Evolutionary conservation across 352 stramenopile species (phyloP).

Genomic region (Phytophthora ohioensis): DNA sequence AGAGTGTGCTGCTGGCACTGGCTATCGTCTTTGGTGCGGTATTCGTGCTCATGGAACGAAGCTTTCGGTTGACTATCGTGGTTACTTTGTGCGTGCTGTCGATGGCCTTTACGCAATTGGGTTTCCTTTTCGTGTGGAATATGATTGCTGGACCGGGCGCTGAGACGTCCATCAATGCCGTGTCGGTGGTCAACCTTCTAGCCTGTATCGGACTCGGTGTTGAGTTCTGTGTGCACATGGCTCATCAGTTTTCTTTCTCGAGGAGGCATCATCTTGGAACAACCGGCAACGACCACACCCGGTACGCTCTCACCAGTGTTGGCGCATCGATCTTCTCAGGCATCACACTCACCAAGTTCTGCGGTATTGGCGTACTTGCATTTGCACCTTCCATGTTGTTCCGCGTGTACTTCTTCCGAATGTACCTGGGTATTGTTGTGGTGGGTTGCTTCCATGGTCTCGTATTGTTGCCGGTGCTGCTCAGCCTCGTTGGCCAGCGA

Average conservation of each 20-base stretch:
- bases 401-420: conserved; percentile 93
- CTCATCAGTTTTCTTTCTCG: conserved; percentile 84
- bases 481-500: conserved; percentile 73
- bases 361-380: conserved; percentile 88
- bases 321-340: conserved; percentile 89
- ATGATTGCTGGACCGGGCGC: conserved; percentile 40
- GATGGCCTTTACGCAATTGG: conserved; percentile 81
- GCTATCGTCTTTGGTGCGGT: conserved; percentile 83
- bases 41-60: conserved; percentile 80
- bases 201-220: conserved; percentile 88
- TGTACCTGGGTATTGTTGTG: conserved; percentile 92
- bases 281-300: conserved; percentile 70
- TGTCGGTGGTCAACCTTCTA: conserved; percentile 92
- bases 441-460: conserved; percentile 89
- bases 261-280: conserved; percentile 54
- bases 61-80: conserved; percentile 67
- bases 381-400: conserved; percentile 93
- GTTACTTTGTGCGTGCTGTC: conserved; percentile 83
- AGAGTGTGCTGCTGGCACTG: conserved; percentile 86
- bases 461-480: conserved; percentile 81
- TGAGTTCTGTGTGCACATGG: conserved; percentile 91
- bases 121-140: conserved; percentile 89
- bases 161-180: conserved; percentile 88
- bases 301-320: conserved; percentile 77
- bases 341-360: conserved; percentile 94